Base-by-base conservation (phyloP, 2,329 filamentous ascomycete genomes). In the Phaeosphaeria sp. region DNA sequence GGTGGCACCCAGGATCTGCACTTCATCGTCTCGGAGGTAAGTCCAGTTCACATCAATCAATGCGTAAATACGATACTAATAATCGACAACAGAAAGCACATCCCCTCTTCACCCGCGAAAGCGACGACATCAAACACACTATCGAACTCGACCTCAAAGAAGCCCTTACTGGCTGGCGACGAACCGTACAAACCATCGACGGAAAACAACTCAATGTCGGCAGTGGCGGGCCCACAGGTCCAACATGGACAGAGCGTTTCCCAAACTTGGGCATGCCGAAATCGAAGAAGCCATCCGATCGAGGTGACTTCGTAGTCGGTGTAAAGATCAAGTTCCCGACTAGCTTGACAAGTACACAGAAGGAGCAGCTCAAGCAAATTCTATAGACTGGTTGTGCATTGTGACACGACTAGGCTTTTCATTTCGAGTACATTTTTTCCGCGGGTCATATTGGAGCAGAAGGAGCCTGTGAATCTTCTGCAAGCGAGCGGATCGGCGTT, bases 1-100 rank as follows among this genome's bases (percentile, higher is more conserved):
- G 95, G 95, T 43, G 94, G 94, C 15, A 91, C 93, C 58, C 95
- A 99, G 77, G 95, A 99, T 78, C 79, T 99, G 52, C 93, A 97
- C 77, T 96, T 99, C 71, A 90, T 99, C 57, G 87, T 99, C 21
- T 90, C 93, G 78, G 94, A 97, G 89, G 92, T 93, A 86, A 83
- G 89, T 73, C 30, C 6, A 27, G 15, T 18, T 72, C 39, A 36
- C 22, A 20, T 6, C 5, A 41, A 27, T 30, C 39, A 41, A 13
- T 10, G 33, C 23, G 4, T 23, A 22, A 22, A 43, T 15, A 18
- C 4, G 6, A 30, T 44, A 36, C 80, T 71, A 66, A 60, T 23
- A 54, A 42, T 4, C 5, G 22, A 18, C 11, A 17, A 67, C 44
- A 96, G 91, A 97, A 97, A 89, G 83, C 89, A 36, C 93, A 99